Evolutionary conservation across 768 basidiomycete genomes (phyloP), one percentile per base, ranked within the genome.

Genomic region (Tylopilus subfusipes): DNA sequence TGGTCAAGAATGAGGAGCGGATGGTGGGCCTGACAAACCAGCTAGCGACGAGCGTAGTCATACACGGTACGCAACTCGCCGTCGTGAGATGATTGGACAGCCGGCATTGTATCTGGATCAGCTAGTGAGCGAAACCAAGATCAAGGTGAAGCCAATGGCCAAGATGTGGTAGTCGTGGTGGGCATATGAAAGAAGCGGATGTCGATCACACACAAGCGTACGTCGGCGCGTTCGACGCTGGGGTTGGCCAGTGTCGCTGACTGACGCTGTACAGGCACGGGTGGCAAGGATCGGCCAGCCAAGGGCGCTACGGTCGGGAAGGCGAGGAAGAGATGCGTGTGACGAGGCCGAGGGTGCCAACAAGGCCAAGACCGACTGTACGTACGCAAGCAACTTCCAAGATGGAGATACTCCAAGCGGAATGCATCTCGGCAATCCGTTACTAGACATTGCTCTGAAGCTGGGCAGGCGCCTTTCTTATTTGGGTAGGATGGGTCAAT

Each of bases 1-100:
- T 84, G 12, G 82, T 84, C 18, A 68, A 73, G 11, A 79, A 84
- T 42, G 90, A 90, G 56, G 78, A 77, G 1, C 83, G 81, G 42
- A 75, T 82, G n/a, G 68, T 88, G 3, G 78, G 83, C 10, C 79
- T 99, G 9, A 83, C 88, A 36, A 94, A 93, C 64, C 74, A 86
- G 3, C 75, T 98, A 13, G 74, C 84, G 0, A 76, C 82, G 3
- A 85, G 83, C 50, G 85, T 95, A 62, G 69, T 91, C 53, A 79
- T 95, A 30, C 87, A 94, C 12, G 96, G 96, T 21, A 88, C 85
- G 19, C 93, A 97, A 58, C 82, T 98, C 16, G 74, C 89, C 0
- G 74, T 97, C 43, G 74, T 93, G 43, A 82, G 82, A 18, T 82
- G 86, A 10, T 75, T 98, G 24, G 85, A 88, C 21, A 71, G 77